Conservation (phyloP, 2,329 filamentous ascomycete genomes). For the Emericellopsis cladophorae region DNA sequence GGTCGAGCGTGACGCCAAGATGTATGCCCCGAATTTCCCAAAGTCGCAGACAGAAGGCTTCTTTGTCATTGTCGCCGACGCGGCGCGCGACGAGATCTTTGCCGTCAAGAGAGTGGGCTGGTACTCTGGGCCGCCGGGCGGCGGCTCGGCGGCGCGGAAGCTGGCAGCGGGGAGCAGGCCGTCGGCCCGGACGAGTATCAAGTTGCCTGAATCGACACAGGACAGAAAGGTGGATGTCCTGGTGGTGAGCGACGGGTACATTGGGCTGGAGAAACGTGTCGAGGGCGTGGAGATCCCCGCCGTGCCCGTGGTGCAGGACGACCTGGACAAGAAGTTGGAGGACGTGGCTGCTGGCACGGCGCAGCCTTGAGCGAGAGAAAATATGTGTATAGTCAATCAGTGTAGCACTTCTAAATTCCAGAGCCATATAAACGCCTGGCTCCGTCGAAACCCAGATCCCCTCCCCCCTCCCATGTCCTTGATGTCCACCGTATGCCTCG, state of each 20-base stretch:
- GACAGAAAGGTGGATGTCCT: slow-evolving; percentile 57
- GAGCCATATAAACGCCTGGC: too few relatives aligned
- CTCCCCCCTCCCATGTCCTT: too few relatives aligned
- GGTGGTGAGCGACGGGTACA: slow-evolving; percentile 79
- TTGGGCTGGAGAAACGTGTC: slow-evolving; percentile 52
- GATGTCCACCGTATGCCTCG: too few relatives aligned
- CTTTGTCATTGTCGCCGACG: slow-evolving; percentile 68
- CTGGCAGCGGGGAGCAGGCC: slow-evolving; percentile 31
- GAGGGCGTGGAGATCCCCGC: slow-evolving; percentile 38
- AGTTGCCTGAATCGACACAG: slow-evolving; percentile 37
- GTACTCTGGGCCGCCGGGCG: slow-evolving; percentile 20
- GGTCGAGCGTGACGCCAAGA: slow-evolving; percentile 52
- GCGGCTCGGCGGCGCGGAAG: slow-evolving; percentile 8
- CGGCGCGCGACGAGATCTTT: slow-evolving; percentile 60
- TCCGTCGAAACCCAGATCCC: too few relatives aligned
- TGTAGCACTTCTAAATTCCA: too few relatives aligned
- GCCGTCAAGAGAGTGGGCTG: slow-evolving; percentile 81
- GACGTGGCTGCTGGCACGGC: too few relatives aligned
- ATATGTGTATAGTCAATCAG: too few relatives aligned
- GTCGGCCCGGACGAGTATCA: slow-evolving; percentile 43
- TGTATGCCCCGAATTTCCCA: slow-evolving; percentile 81
- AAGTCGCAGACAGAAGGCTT: slow-evolving; percentile 92
- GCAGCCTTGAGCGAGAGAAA: too few relatives aligned
- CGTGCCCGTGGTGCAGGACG: slow-evolving; percentile 33
- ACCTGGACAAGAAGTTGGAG: slow-evolving; percentile 26